These are phyloP conservation scores for Flaveria ramosissima DNA, from an alignment of 129 eudicot genomes.

Conservation along the genomic window DNA sequence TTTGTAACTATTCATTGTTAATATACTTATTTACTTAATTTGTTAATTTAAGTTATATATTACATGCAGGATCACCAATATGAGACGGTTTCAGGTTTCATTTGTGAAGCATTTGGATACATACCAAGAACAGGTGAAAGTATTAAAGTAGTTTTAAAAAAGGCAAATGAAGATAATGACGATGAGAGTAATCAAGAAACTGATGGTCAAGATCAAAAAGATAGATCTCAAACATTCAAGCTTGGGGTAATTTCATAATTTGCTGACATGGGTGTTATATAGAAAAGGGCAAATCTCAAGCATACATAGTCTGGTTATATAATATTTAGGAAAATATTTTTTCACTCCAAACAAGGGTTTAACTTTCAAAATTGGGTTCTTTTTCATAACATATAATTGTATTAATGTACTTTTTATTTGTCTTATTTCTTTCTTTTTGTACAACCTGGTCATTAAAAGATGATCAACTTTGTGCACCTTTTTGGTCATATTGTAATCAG, in stretches of 20 bases:
- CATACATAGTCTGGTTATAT: neutral
- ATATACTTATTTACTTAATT: neutral
- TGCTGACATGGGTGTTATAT: conserved; percentile 1
- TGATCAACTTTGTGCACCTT: neutral
- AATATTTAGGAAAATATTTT: neutral
- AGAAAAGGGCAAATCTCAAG: neutral
- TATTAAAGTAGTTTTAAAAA: conserved; percentile 53
- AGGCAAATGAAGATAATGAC: conserved; percentile 43
- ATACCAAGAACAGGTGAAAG: conserved; percentile 78
- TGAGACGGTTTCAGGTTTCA: conserved; percentile 73
- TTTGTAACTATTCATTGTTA: conserved; percentile 10
- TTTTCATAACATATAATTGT: no score
- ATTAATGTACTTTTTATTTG: no score
- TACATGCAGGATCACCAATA: conserved; percentile 63
- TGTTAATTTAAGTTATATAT: neutral
- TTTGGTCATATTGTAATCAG: neutral
- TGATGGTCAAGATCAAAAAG: conserved; percentile 42
- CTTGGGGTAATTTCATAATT: conserved; percentile 50
- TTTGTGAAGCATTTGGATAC: conserved; percentile 75
- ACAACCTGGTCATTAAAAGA: neutral
- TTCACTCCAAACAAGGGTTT: neutral
- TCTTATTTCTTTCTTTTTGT: conserved; percentile 2
- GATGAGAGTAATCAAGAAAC: conserved; percentile 46
- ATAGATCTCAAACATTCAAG: conserved; percentile 54
- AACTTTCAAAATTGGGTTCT: neutral